These are phyloP conservation scores for Scedosporium boydii DNA, from an alignment of 2,329 filamentous ascomycete species.

Conservation along the genomic window DNA sequence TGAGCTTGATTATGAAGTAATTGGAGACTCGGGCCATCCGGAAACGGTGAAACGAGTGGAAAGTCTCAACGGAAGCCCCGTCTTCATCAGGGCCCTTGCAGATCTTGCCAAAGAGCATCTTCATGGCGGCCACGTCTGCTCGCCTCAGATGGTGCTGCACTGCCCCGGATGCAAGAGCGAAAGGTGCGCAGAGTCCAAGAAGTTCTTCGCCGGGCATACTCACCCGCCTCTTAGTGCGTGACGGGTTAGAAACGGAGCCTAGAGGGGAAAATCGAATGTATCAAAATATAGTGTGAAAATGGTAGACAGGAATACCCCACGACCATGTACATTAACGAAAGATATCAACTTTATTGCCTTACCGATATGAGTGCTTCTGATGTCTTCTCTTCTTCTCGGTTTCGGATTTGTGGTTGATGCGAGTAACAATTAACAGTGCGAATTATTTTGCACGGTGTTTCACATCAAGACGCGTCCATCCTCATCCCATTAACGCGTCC, in stretches of 20 bases:
- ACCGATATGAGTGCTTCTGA: too few species aligned
- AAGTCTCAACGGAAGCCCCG: slow-evolving; percentile 79
- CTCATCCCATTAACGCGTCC: slow-evolving; percentile 1
- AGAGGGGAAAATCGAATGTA: neutral
- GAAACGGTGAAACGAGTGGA: slow-evolving; percentile 84
- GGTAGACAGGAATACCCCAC: neutral
- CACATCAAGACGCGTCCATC: neutral
- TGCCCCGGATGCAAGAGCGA: slow-evolving; percentile 93
- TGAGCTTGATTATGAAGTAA: slow-evolving; percentile 90
- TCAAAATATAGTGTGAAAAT: neutral
- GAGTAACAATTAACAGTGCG: neutral
- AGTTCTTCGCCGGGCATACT: slow-evolving; percentile 45
- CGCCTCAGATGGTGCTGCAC: slow-evolving; percentile 76
- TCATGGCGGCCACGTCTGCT: slow-evolving; percentile 56
- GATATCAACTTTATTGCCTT: neutral
- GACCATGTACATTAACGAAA: neutral
- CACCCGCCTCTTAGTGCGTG: neutral
- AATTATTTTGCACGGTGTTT: neutral
- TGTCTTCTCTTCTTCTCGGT: neutral
- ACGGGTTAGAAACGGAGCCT: neutral
- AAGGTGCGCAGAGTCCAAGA: slow-evolving; percentile 69
- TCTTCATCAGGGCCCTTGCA: slow-evolving; percentile 85
- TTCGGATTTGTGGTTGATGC: neutral
- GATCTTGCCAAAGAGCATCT: slow-evolving; percentile 79
- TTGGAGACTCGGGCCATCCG: slow-evolving; percentile 69